Evolutionary conservation across 805 yeast species (phyloP), one percentile per base, ranked within the genome.

Genomic region (Jamesozyma rosinii): DNA sequence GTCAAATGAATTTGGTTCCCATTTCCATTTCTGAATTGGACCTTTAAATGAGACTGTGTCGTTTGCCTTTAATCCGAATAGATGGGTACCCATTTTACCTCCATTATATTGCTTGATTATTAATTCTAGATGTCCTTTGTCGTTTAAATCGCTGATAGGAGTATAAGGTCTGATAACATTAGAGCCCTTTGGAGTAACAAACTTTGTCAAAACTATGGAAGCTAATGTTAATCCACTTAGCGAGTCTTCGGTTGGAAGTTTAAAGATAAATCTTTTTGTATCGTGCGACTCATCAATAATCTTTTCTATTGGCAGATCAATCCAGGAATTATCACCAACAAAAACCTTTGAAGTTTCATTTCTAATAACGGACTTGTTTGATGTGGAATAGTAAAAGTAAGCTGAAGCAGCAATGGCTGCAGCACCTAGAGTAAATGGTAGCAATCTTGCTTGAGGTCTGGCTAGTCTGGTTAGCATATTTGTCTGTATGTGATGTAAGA

Each of bases 31-130:
- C 58, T 74, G 71, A 52, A 88, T 75, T 51, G 97, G 97, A 40
- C 98, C 98, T 72, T 88, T 90, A 75, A 92, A 83, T 9, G 95
- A 68, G 44, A 92, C 74, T 41, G 88, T 77, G 58, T 92, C 97
- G 57, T 82, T 76, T 47, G 75, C 77, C 65, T 83, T 79, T 62
- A 90, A 76, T 47, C 66, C 66, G 63, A 74, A 76, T 46, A 87
- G 66, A 67, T 86, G 92, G 59, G 70, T 70, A 42, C 90, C 76
- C 77, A 88, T 79, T 68, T 84, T 83, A 57, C 97, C 97, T 44
- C 72, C 76, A 41, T 80, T 83, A 70, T 92, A 92, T 49, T 71
- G 76, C 76, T 92, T 92, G 67, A 92, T 72, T 47, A 89, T 76
- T 52, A 92, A 75, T 47, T 85, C 85, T 54, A 94, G 69, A 42